Evolutionary conservation across 2,329 filamentous ascomycete species (phyloP).

Genomic region (Fusarium circinatum): DNA sequence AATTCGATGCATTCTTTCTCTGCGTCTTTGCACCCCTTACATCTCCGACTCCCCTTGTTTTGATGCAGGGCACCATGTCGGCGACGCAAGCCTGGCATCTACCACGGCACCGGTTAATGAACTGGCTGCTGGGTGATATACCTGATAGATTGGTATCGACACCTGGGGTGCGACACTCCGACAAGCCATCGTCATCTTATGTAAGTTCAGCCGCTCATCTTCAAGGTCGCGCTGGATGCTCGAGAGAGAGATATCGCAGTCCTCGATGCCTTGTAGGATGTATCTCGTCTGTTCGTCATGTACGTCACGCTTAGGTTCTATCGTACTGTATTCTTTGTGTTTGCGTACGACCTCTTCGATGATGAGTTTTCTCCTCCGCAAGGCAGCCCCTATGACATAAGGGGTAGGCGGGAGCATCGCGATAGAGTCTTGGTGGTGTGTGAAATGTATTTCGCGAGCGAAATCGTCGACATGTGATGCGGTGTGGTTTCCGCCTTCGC

Average conservation of each 20-base stretch:
- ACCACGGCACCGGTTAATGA: not conserved
- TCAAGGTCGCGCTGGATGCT: too few species aligned
- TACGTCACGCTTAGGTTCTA: too few species aligned
- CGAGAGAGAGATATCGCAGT: too few species aligned
- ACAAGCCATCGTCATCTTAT: not conserved
- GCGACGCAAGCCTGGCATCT: not conserved
- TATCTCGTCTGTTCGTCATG: too few species aligned
- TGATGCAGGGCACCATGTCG: not conserved
- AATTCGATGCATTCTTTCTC: not conserved
- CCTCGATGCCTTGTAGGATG: too few species aligned
- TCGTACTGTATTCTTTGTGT: accelerated
- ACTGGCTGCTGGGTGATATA: not conserved
- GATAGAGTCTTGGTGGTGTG: not conserved
- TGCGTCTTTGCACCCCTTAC: not conserved
- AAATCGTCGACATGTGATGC: not conserved
- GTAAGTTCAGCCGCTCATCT: not conserved
- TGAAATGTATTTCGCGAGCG: not conserved
- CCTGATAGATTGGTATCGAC: not conserved
- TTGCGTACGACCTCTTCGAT: too few species aligned
- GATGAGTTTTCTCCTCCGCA: not conserved
- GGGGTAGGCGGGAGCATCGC: not conserved
- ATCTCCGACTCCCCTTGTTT: not conserved
- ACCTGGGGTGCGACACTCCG: too few species aligned
- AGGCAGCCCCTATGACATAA: not conserved
- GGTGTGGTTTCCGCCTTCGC: not conserved